Evolutionary conservation across 2,329 filamentous ascomycete species (phyloP).

Genomic region (Nigrograna mackinnonii): DNA sequence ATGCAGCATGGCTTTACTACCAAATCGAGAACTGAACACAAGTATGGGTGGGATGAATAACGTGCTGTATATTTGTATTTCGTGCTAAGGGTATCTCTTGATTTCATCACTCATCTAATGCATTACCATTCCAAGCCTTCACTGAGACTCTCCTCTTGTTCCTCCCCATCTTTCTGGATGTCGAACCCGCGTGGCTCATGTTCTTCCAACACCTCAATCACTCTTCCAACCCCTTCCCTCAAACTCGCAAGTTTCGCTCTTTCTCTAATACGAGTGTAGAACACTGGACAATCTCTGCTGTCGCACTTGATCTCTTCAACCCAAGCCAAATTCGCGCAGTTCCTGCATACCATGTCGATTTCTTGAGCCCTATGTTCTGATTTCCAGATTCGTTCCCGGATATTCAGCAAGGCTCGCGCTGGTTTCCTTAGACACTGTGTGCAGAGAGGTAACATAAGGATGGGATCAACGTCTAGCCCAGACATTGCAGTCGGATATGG

Average conservation of each 20-base stretch:
- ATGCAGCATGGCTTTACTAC: no score
- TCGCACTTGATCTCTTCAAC: constrained; percentile 83
- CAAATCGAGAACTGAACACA: no score
- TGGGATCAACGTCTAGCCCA: constrained; percentile 17
- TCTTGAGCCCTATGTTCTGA: constrained; percentile 68
- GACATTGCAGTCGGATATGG: constrained; percentile 32
- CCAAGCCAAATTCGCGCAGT: constrained; percentile 74
- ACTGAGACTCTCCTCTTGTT: no score
- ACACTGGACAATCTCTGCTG: constrained; percentile 90
- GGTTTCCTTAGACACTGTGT: constrained; percentile 56
- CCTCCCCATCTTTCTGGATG: no score
- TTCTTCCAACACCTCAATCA: constrained; percentile 32
- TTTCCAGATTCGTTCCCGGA: constrained; percentile 64
- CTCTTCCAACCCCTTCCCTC: constrained; percentile 23
- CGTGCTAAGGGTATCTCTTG: no score
- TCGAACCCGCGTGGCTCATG: no score
- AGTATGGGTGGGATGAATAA: no score
- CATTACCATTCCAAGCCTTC: no score
- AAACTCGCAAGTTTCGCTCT: constrained; percentile 22
- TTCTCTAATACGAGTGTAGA: constrained; percentile 76
- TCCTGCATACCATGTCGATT: constrained; percentile 74
- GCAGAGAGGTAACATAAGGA: constrained; percentile 57
- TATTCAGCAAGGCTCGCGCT: constrained; percentile 64
- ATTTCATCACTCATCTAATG: no score
- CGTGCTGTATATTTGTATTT: no score